A percentile compares a stretch with the other conserved stretches of the same genome.
These are phyloP conservation scores for Arabidopsis lyrata DNA, from an alignment of 441 rosid species.

Conservation along the genomic window DNA sequence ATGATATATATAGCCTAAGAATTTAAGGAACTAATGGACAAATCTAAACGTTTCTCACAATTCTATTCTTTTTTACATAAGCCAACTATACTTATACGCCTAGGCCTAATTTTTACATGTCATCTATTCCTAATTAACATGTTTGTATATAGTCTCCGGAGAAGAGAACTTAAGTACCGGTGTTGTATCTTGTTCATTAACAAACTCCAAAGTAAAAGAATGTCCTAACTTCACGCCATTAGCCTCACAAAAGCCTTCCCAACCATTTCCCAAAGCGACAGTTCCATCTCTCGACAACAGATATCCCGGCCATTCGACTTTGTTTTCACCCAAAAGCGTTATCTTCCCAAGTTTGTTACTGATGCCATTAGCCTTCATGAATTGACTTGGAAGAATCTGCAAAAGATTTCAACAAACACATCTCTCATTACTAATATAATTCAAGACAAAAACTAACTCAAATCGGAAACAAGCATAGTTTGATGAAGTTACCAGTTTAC, in stretches of 20 bases:
- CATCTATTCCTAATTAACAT: background rate
- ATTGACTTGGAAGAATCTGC: conserved; percentile 34
- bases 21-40: too few relatives aligned
- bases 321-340: conserved; percentile 13
- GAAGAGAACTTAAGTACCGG: conserved; percentile 18
- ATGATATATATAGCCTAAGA: too few relatives aligned
- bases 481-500: conserved; percentile 28
- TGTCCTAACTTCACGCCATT: conserved; percentile 33
- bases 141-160: background rate
- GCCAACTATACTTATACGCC: background rate
- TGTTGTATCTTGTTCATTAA: background rate
- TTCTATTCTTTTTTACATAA: background rate
- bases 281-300: conserved; percentile 18
- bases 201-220: conserved; percentile 16
- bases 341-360: conserved; percentile 28
- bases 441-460: conserved; percentile 10
- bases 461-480: background rate
- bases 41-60: background rate
- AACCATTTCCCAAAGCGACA: conserved; percentile 27
- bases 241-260: conserved; percentile 38
- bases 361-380: conserved; percentile 21
- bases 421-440: background rate
- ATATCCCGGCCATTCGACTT: background rate
- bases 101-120: background rate
- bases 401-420: background rate